Evolutionary conservation across 192 early-diverging fungal genomes (phyloP).

Genomic region (Coemansia sp.): DNA sequence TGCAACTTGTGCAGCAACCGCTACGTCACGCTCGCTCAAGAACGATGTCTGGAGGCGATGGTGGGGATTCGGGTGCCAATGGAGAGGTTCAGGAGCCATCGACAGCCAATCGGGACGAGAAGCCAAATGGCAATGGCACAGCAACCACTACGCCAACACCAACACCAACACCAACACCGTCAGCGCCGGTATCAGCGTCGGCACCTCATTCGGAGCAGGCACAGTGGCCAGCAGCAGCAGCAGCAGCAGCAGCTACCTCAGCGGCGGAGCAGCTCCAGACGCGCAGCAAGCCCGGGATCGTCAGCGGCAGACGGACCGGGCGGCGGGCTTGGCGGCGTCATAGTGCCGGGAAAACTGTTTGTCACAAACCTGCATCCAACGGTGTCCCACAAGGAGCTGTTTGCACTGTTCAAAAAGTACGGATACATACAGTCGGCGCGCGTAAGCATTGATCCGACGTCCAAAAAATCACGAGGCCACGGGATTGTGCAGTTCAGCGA

Average conservation of each 20-base stretch:
- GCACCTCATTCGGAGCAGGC: neutral
- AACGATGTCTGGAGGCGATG: conserved; percentile 5
- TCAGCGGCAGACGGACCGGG: conserved; percentile 21
- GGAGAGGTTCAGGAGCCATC: neutral
- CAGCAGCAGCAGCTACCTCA: conserved; percentile 8
- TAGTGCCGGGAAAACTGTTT: conserved; percentile 56
- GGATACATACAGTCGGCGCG: conserved; percentile 57
- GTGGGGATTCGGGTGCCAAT: neutral
- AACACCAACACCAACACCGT: conserved; percentile 1
- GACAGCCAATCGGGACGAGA: neutral
- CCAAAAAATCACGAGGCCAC: conserved; percentile 50
- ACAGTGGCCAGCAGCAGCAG: conserved; percentile 2
- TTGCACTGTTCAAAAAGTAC: conserved; percentile 58
- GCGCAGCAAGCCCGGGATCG: conserved; percentile 2
- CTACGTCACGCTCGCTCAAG: conserved; percentile 23
- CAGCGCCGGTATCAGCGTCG: neutral
- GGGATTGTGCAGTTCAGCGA: conserved; percentile 56
- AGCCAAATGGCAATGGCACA: neutral
- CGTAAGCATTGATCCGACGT: conserved; percentile 50
- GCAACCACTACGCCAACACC: too few species aligned
- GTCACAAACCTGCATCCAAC: conserved; percentile 55
- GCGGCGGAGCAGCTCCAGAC: conserved; percentile 9
- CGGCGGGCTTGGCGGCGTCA: conserved; percentile 44
- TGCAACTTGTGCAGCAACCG: conserved; percentile 26
- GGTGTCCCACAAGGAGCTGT: conserved; percentile 58